Conservation (phyloP, 1,284 basidiomycete species). For the Cutaneotrichosporon dermatis region DNA sequence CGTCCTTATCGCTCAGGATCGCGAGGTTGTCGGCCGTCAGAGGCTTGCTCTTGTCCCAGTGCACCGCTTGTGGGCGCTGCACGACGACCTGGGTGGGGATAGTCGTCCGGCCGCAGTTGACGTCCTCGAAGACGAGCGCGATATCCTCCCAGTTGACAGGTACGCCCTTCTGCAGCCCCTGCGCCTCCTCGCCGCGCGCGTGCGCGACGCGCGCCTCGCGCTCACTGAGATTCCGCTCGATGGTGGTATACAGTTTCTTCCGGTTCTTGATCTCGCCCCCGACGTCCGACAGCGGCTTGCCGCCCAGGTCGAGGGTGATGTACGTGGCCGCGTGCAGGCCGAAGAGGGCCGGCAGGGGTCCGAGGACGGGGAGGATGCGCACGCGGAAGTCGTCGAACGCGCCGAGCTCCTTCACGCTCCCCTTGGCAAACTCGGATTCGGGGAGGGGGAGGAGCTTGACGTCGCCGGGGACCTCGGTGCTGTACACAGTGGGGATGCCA, state of each 20-base stretch:
- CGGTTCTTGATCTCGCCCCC: conserved; percentile 78
- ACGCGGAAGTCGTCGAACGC: conserved; percentile 90
- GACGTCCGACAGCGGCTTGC: conserved; percentile 67
- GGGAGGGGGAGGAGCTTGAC: conserved; percentile 83
- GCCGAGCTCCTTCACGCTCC: conserved; percentile 82
- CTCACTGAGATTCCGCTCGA: conserved; percentile 67
- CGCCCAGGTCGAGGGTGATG: conserved; percentile 75
- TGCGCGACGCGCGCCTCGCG: conserved; percentile 55
- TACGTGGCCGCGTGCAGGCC: conserved; percentile 83
- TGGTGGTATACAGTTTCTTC: conserved; percentile 74
- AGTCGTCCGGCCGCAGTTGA: conserved; percentile 71
- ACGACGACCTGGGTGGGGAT: conserved; percentile 71
- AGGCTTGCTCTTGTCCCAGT: conserved; percentile 68
- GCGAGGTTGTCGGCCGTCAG: conserved; percentile 72
- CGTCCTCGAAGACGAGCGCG: conserved; percentile 77
- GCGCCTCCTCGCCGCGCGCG: conserved; percentile 54
- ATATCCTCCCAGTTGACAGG: conserved; percentile 72
- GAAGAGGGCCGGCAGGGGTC: conserved; percentile 76
- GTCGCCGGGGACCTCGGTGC: conserved; percentile 82
- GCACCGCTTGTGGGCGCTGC: conserved; percentile 52
- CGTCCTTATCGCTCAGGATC: conserved; percentile 70
- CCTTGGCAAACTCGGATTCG: conserved; percentile 88
- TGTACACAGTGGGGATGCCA: conserved; percentile 92
- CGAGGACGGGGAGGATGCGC: conserved; percentile 48
- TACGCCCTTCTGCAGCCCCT: conserved; percentile 21